Evolutionary conservation across 2,329 filamentous ascomycete species (phyloP).

Genomic region (Colletotrichum trifolii): DNA sequence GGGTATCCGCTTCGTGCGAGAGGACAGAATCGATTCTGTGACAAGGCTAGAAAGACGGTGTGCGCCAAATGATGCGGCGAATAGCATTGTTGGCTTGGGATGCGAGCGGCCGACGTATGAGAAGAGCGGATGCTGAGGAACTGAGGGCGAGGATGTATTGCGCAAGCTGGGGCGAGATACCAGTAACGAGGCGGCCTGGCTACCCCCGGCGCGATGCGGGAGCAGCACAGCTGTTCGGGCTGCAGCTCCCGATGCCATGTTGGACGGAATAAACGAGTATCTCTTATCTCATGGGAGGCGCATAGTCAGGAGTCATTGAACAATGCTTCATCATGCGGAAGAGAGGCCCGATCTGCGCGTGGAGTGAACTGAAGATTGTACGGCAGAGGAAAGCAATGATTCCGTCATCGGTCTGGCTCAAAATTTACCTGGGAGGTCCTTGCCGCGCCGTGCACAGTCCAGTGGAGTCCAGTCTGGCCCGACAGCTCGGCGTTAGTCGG

Average conservation of each 20-base stretch:
- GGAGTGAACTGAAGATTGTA: slow-evolving; percentile 2
- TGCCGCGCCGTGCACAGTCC: background rate
- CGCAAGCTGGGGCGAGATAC: slow-evolving; percentile 36
- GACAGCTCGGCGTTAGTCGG: slow-evolving; percentile 31
- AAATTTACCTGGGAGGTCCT: slow-evolving; percentile 25
- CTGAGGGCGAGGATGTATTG: slow-evolving; percentile 22
- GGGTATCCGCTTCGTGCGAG: slow-evolving; percentile 10
- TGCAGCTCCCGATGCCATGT: slow-evolving; percentile 51
- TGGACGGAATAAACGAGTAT: slow-evolving; percentile 14
- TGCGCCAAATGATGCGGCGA: background rate
- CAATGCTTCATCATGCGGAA: slow-evolving; percentile 29
- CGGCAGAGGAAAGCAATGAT: slow-evolving; percentile 7
- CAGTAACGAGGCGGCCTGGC: slow-evolving; percentile 33
- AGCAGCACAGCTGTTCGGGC: slow-evolving; percentile 60
- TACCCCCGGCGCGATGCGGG: slow-evolving; percentile 55
- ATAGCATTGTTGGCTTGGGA: slow-evolving; percentile 4
- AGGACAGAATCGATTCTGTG: background rate
- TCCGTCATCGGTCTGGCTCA: slow-evolving; percentile 30
- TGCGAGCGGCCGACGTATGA: slow-evolving; percentile 17
- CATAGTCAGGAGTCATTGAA: slow-evolving; percentile 30
- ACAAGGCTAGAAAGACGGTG: background rate
- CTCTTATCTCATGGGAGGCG: slow-evolving; percentile 33
- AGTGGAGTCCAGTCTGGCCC: background rate
- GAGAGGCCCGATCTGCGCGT: slow-evolving; percentile 14
- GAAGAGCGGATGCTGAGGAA: slow-evolving; percentile 26